A percentile compares a stretch with the other conserved stretches of the same genome.
phyloP scores from a whole-genome alignment of 2,329 filamentous ascomycete genomes.

The Trichoderma brevicompactum region DNA sequence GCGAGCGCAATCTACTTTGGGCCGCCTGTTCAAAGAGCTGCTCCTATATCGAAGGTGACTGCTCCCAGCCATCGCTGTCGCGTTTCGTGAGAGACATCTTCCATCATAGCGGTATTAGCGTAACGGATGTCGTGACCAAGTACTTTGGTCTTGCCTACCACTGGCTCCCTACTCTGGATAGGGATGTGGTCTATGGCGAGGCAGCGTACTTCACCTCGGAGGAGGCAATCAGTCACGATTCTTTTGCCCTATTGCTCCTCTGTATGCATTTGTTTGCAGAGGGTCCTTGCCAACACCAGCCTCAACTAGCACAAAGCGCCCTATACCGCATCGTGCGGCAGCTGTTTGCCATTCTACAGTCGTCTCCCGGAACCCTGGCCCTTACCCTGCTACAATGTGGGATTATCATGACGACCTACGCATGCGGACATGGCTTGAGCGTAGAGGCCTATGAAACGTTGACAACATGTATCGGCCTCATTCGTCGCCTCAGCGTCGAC shows the following conservation, averaged over 20 bases:
- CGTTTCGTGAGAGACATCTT: constrained; percentile 10
- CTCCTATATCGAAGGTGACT: neutral
- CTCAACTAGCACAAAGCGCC: neutral
- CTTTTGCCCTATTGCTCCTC: constrained; percentile 5
- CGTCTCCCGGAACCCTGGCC: neutral
- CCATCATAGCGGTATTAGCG: neutral
- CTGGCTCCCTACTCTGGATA: constrained; percentile 2
- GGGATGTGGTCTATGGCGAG: neutral
- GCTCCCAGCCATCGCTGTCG: neutral
- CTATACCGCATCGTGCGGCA: constrained; percentile 3
- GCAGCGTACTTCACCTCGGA: neutral
- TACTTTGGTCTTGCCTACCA: constrained; percentile 7
- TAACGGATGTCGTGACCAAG: neutral
- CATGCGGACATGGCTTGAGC: constrained; percentile 9
- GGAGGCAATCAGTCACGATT: neutral
- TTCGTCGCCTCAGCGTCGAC: constrained; percentile 13
- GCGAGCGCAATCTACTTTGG: constrained; percentile 15
- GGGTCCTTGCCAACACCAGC: neutral
- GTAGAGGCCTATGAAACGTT: constrained; percentile 12
- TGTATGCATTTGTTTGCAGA: constrained; percentile 18
- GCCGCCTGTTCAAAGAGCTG: constrained; percentile 2
- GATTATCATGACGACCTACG: constrained; percentile 9
- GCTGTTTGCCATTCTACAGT: constrained; percentile 7
- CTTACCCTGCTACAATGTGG: constrained; percentile 9
- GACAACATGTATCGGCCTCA: constrained; percentile 11